Evolutionary conservation across 345 rosid species (phyloP).

Genomic region (Iberis pinnata): DNA sequence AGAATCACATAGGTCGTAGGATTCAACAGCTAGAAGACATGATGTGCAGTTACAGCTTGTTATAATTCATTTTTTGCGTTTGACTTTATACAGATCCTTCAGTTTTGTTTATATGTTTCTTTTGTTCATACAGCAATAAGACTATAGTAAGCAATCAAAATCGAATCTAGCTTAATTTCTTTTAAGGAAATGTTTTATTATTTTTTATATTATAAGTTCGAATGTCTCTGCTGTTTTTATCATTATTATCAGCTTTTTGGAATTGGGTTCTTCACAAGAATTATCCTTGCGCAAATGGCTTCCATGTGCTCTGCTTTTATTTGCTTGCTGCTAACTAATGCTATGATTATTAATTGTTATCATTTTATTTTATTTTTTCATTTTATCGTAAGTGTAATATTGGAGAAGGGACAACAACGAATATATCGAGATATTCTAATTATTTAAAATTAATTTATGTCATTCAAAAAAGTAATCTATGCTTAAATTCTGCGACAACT

Average conservation of each 20-base stretch:
- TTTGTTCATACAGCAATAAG: slow-evolving; percentile 23
- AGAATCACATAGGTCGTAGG: slow-evolving; percentile 27
- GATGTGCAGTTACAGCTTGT: slow-evolving; percentile 27
- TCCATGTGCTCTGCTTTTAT: slow-evolving; percentile 29
- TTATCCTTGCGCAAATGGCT: slow-evolving; percentile 25
- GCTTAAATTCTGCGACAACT: too few species aligned
- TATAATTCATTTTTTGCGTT: slow-evolving; percentile 7
- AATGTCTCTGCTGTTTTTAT: slow-evolving; percentile 26
- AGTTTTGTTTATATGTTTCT: slow-evolving; percentile 19
- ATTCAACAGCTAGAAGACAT: slow-evolving; percentile 28
- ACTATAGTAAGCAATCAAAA: slow-evolving; percentile 21
- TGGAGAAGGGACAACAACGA: too few species aligned
- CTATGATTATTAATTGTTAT: slow-evolving; percentile 15
- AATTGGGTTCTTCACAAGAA: slow-evolving; percentile 17
- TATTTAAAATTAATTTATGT: too few species aligned
- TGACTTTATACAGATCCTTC: slow-evolving; percentile 27
- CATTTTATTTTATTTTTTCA: slow-evolving; percentile 1
- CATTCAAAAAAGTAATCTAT: too few species aligned
- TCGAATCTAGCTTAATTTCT: slow-evolving; percentile 22
- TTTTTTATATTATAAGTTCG: slow-evolving; percentile 7
- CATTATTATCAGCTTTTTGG: slow-evolving; percentile 26
- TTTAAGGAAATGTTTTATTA: not conserved
- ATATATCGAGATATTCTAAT: too few species aligned
- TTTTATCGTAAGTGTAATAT: too few species aligned
- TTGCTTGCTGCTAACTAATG: slow-evolving; percentile 4